Conservation (phyloP, 2,329 filamentous ascomycete genomes). For the Arachnomyces sp. region DNA sequence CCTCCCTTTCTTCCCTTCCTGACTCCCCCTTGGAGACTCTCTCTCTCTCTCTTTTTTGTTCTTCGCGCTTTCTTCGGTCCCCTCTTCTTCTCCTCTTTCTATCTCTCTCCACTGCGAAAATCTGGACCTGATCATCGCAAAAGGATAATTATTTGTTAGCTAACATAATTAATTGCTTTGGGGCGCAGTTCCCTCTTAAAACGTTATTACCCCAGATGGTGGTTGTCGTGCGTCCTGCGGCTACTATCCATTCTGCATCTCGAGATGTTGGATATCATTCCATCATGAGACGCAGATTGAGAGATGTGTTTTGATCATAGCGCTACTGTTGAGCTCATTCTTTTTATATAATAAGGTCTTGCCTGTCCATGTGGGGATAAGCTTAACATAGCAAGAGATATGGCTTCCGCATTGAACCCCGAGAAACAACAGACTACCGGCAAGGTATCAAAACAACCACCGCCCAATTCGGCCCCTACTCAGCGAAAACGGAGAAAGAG, state of each 20-base stretch:
- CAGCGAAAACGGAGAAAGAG: slow-evolving; percentile 70
- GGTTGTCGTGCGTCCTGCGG: too few species aligned
- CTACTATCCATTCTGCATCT: slow-evolving; percentile 4
- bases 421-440: slow-evolving; percentile 17
- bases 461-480: slow-evolving; percentile 19
- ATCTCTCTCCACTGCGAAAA: too few species aligned
- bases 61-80: too few species aligned
- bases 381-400: slow-evolving; percentile 4
- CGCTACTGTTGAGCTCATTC: slow-evolving; percentile 1
- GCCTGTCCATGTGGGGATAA: background rate
- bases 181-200: too few species aligned
- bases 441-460: slow-evolving; percentile 12
- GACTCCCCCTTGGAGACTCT: too few species aligned
- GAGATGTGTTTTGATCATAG: slow-evolving; percentile 2
- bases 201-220: too few species aligned
- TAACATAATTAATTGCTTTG: too few species aligned
- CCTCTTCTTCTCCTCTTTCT: too few species aligned
- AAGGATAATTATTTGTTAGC: too few species aligned
- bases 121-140: too few species aligned
- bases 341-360: background rate
- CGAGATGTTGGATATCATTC: slow-evolving; percentile 14
- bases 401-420: slow-evolving; percentile 2
- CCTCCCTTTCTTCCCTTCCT: too few species aligned
- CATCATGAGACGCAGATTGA: slow-evolving; percentile 8
- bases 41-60: too few species aligned